Evolutionary conservation across 345 rosid genomes (phyloP).

Genomic region (Euphorbia peplus): DNA sequence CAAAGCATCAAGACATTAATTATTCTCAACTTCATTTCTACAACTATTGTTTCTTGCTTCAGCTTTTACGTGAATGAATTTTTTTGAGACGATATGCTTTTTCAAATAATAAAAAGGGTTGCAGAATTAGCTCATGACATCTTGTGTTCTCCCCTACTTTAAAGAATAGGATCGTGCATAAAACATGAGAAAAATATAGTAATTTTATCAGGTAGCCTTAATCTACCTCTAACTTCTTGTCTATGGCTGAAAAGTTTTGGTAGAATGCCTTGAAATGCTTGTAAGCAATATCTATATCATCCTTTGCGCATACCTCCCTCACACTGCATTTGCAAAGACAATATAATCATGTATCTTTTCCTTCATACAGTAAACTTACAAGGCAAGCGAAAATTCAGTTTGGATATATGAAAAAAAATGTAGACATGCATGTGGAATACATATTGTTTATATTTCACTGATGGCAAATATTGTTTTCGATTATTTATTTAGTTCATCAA

Average conservation of each 20-base stretch:
- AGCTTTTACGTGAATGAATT: slow-evolving; percentile 5
- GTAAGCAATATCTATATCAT: slow-evolving; percentile 80
- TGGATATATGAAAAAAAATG: background rate
- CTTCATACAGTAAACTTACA: background rate
- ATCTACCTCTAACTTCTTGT: slow-evolving; percentile 62
- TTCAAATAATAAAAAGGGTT: slow-evolving; percentile 7
- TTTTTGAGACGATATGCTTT: slow-evolving; percentile 2
- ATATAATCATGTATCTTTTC: background rate
- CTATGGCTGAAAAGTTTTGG: slow-evolving; percentile 62
- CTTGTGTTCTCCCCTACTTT: background rate
- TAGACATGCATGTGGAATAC: background rate
- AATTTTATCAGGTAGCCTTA: background rate
- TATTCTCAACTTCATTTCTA: slow-evolving; percentile 10
- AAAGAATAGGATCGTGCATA: too few species aligned
- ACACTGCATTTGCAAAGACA: slow-evolving; percentile 40
- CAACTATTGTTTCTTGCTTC: background rate
- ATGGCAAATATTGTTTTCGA: background rate
- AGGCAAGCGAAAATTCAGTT: background rate
- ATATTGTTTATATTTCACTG: background rate
- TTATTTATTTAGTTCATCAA: background rate
- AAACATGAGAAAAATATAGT: background rate
- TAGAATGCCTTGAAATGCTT: slow-evolving; percentile 90
- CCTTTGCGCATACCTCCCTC: slow-evolving; percentile 83
- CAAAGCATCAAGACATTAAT: background rate
- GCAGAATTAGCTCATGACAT: background rate